Evolutionary conservation across 495 filamentous ascomycete genomes (phyloP).

Genomic region (Penicillium argentinense): DNA sequence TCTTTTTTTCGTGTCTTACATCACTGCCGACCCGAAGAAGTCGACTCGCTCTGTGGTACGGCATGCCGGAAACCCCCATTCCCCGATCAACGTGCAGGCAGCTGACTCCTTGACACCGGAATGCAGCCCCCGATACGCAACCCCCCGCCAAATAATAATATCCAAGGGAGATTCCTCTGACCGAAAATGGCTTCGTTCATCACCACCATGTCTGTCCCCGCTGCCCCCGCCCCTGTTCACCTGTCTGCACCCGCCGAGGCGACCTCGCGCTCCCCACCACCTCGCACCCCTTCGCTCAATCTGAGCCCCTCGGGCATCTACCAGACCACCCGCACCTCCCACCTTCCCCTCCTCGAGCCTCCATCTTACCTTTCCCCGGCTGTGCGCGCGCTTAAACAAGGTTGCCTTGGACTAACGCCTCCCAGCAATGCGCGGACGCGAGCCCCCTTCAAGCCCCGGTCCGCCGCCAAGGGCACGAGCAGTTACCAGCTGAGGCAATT

Average conservation of each 20-base stretch:
- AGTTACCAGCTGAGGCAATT: constrained; percentile 97
- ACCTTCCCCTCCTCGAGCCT: constrained; percentile 34
- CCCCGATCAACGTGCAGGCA: not conserved
- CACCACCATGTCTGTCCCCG: constrained; percentile 67
- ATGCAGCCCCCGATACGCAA: constrained; percentile 33
- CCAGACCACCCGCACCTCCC: constrained; percentile 34
- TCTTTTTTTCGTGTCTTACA: not conserved
- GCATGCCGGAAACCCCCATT: constrained; percentile 7
- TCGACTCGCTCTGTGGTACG: constrained; percentile 3
- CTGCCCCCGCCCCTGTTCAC: constrained; percentile 33
- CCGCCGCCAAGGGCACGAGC: constrained; percentile 81
- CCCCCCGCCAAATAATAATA: constrained; percentile 15
- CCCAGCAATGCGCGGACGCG: constrained; percentile 84
- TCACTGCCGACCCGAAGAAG: not conserved
- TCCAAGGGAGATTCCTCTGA: constrained; percentile 7
- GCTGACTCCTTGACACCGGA: constrained; percentile 17
- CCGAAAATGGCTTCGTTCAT: constrained; percentile 64
- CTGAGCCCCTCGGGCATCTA: constrained; percentile 26
- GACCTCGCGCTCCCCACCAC: constrained; percentile 20
- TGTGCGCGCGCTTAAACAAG: constrained; percentile 42
- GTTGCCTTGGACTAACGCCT: constrained; percentile 43
- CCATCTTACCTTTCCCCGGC: constrained; percentile 44
- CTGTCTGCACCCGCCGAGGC: constrained; percentile 33
- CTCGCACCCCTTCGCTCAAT: constrained; percentile 15
- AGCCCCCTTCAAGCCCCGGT: constrained; percentile 89